These are phyloP conservation scores for Kwoniella europaea DNA, from an alignment of 768 basidiomycete genomes.

Conservation along the genomic window DNA sequence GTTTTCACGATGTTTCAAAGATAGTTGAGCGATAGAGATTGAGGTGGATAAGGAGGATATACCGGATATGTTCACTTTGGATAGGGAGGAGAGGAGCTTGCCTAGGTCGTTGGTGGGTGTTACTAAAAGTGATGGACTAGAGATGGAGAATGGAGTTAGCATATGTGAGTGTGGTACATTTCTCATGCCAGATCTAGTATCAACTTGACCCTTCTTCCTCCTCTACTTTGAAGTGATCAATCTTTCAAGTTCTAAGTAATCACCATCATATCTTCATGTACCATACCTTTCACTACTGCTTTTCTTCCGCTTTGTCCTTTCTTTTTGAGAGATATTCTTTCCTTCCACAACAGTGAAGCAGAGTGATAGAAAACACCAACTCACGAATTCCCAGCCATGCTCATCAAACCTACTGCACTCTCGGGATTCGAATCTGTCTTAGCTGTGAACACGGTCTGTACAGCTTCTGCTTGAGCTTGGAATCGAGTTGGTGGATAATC, in stretches of 20 bases:
- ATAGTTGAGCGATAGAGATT: conserved; percentile 90
- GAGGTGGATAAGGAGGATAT: conserved; percentile 84
- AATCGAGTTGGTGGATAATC: conserved; percentile 65
- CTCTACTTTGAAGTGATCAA: too few relatives aligned
- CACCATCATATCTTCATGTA: too few relatives aligned
- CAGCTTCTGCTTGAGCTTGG: conserved; percentile 88
- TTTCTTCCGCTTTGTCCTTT: too few relatives aligned
- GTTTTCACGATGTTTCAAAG: conserved; percentile 96
- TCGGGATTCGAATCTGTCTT: conserved; percentile 97
- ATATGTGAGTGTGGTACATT: too few relatives aligned
- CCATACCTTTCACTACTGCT: too few relatives aligned
- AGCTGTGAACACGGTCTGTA: conserved; percentile 83
- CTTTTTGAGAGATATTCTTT: not conserved
- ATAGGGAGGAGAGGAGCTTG: conserved; percentile 78
- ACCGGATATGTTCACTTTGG: conserved; percentile 76
- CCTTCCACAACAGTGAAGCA: not conserved
- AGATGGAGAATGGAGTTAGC: too few relatives aligned
- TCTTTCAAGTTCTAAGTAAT: too few relatives aligned
- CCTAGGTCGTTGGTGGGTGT: conserved; percentile 95
- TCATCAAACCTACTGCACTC: conserved; percentile 96
- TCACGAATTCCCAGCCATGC: conserved; percentile 95
- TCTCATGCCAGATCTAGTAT: too few relatives aligned
- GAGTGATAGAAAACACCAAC: conserved; percentile 36
- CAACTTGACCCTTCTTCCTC: too few relatives aligned
- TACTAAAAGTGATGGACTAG: conserved; percentile 90